These are phyloP conservation scores for Trichoderma sp. DNA, from an alignment of 2,329 filamentous ascomycete species.

Conservation along the genomic window DNA sequence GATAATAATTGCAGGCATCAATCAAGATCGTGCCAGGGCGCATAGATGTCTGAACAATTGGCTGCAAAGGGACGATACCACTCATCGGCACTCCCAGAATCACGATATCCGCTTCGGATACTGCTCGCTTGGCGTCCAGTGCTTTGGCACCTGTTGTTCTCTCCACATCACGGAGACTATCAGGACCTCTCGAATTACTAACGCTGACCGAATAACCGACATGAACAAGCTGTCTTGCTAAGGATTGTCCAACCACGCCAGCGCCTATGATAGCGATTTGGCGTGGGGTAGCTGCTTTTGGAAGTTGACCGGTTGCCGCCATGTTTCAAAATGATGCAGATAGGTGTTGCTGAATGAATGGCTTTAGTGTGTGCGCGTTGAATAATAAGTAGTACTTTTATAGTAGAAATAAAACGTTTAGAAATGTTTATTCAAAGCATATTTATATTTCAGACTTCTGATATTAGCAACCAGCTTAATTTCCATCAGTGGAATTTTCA, in stretches of 20 bases:
- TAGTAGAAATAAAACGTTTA: neutral
- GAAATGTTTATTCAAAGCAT: neutral
- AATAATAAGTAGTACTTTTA: neutral
- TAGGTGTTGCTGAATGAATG: too few species aligned
- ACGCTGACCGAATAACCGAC: neutral
- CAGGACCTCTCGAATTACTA: neutral
- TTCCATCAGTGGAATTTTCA: neutral
- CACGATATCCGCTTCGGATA: neutral
- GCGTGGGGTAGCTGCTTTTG: neutral
- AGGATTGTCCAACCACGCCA: neutral
- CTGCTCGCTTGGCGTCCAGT: neutral
- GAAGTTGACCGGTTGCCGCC: neutral
- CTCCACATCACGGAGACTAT: neutral
- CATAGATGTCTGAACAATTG: neutral
- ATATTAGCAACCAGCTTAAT: neutral
- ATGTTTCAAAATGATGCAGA: neutral
- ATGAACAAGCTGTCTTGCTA: neutral
- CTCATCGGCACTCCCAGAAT: neutral
- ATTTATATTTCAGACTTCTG: neutral
- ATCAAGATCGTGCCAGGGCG: neutral
- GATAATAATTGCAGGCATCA: slow-evolving; percentile 4
- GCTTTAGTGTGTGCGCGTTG: too few species aligned
- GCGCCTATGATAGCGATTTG: neutral
- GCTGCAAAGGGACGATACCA: neutral
- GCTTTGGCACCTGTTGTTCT: neutral